Conservation (phyloP, 2,329 filamentous ascomycete species). For the Penicillium occitanis region DNA sequence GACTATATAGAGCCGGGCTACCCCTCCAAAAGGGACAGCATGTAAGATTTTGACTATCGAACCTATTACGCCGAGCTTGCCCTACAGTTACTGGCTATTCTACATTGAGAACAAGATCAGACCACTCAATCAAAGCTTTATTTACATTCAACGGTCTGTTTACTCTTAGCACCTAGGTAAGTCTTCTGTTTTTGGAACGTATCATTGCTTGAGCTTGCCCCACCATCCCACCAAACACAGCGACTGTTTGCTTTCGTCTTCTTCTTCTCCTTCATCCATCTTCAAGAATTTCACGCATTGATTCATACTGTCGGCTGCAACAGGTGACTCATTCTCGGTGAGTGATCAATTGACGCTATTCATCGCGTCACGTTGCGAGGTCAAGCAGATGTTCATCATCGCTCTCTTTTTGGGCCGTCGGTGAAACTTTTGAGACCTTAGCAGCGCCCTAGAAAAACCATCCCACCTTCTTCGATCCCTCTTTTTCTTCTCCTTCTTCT, state of each 20-base stretch:
- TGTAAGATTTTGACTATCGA: background rate
- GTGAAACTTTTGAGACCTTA: slow-evolving; percentile 39
- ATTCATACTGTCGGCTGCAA: background rate
- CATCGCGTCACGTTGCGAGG: slow-evolving; percentile 24
- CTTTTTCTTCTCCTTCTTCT: slow-evolving; percentile 19
- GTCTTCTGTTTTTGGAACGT: slow-evolving; percentile 18
- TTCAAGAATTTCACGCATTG: background rate
- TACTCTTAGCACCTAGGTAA: background rate
- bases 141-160: background rate
- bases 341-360: slow-evolving; percentile 21
- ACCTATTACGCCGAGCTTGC: background rate
- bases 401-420: slow-evolving; percentile 41
- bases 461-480: slow-evolving; percentile 13
- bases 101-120: background rate
- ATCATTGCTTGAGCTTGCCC: slow-evolving; percentile 24
- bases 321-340: slow-evolving; percentile 14
- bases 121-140: background rate
- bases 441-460: slow-evolving; percentile 26
- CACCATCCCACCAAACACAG: slow-evolving; percentile 23
- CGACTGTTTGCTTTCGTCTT: background rate
- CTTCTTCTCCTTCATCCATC: background rate
- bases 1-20: slow-evolving; percentile 7
- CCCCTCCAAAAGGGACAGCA: slow-evolving; percentile 6
- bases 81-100: background rate
- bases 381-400: slow-evolving; percentile 20